Evolutionary conservation across 2,329 filamentous ascomycete genomes (phyloP), one percentile per base, ranked within the genome.

Genomic region (Colletotrichum caudatum): DNA sequence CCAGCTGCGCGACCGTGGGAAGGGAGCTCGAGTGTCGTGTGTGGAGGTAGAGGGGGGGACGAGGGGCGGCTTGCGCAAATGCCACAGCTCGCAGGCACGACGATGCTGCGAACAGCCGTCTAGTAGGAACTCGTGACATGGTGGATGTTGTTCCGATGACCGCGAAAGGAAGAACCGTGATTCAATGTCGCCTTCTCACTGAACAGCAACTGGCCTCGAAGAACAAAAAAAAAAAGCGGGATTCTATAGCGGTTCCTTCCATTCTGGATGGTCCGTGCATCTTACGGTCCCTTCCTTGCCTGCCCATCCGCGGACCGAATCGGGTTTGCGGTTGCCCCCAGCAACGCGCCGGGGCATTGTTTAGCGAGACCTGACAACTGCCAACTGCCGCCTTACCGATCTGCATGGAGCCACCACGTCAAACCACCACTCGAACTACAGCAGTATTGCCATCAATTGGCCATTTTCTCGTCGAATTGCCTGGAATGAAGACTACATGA

Each of bases 1-100:
- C 88, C 7, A 84, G 74, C 74, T 90, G 85, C 33, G 83, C 81
- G 64, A 91, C 81, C 53, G 84, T 85, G n/a, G 86, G 87, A 12
- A 85, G 78, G 14, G 83, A 82, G 72, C 82, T 83, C 51, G 79
- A 77, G 61, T 75, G 74, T 29, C 81, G 80, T 23, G 59, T 35
- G 11, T 69, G 69, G 59, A 54, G 33, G 60, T 35, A 63, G 57
- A 63, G 5, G 58, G 71, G 5, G 58, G 71, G 57, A 29, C 57
- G 64, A 48, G 62, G 50, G 23, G 44, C 35, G 29, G 69, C 64
- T 37, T 65, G 72, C 41, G 33, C 39, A 58, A 54, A 16, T 48
- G 29, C 12, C n/a, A 23, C 46, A 20, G 57, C 46, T 35, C 69
- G 69, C 23, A 62, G 48, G 37, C 50, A 48, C 16, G 57, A 48